Percentiles rank a stretch among this genome's conserved stretches.
Conservation (phyloP, 306 rosid genomes). For the Urtica urens region DNA sequence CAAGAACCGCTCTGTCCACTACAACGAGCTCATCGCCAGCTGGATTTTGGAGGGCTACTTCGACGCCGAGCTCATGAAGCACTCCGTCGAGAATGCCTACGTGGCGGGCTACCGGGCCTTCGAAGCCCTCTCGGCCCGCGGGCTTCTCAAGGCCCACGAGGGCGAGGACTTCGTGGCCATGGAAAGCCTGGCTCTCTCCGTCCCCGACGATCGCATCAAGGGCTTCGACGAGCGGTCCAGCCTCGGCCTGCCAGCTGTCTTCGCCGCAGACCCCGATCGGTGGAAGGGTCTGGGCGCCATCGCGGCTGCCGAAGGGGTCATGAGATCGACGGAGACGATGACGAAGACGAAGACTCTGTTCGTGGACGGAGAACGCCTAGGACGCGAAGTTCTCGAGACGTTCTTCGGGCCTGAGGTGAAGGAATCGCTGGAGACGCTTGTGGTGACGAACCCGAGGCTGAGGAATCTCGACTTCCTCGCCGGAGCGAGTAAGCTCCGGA, state of each 20-base stretch:
- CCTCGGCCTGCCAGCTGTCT: conserved; percentile 15
- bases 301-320: conserved; percentile 6
- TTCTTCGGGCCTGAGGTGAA: conserved; percentile 3
- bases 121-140: conserved; percentile 7
- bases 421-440: conserved; percentile 12
- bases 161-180: conserved; percentile 11
- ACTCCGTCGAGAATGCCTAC: conserved; percentile 13
- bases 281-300: conserved; percentile 17
- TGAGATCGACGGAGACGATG: background rate
- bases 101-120: conserved; percentile 9
- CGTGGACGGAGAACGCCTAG: conserved; percentile 13
- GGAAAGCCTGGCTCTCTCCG: background rate
- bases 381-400: background rate
- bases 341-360: conserved; percentile 9
- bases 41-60: conserved; percentile 29
- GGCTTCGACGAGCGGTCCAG: conserved; percentile 9
- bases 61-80: background rate
- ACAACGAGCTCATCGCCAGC: conserved; percentile 22
- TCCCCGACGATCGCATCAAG: background rate
- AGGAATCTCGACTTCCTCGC: background rate
- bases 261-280: background rate
- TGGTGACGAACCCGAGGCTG: conserved; percentile 12
- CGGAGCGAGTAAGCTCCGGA: conserved; percentile 1
- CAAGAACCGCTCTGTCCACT: conserved; percentile 7
- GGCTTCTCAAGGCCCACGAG: conserved; percentile 10